Percentiles rank a stretch among this genome's conserved stretches.
Evolutionary conservation across 306 rosid genomes (phyloP).

Genomic region (Purshia tridentata): DNA sequence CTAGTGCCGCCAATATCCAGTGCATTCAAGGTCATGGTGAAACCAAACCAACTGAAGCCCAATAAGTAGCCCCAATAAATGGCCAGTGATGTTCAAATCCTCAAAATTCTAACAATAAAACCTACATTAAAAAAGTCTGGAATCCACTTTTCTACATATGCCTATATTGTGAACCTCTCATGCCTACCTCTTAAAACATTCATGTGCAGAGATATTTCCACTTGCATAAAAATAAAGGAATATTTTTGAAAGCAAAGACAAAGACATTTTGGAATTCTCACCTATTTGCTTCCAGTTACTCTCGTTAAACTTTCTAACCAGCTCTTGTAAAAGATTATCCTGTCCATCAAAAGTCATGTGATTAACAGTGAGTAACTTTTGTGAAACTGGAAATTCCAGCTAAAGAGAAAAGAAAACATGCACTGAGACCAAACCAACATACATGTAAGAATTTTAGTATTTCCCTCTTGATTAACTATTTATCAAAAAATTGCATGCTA

Average conservation of each 20-base stretch:
- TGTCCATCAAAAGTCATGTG: slow-evolving; percentile 32
- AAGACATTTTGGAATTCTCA: slow-evolving; percentile 1
- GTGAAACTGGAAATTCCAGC: not conserved
- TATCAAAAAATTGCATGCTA: not conserved
- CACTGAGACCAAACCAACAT: not conserved
- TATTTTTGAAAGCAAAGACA: not conserved
- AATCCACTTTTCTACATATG: too few relatives aligned
- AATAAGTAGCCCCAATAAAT: too few relatives aligned
- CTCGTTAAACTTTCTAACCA: slow-evolving; percentile 43
- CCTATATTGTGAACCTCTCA: not conserved
- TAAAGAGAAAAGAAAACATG: not conserved
- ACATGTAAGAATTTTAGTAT: not conserved
- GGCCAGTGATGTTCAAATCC: not conserved
- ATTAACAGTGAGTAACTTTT: slow-evolving; percentile 13
- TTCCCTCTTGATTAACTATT: not conserved
- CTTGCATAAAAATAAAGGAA: not conserved
- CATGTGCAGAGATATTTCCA: not conserved
- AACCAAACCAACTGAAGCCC: too few relatives aligned
- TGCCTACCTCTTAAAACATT: not conserved
- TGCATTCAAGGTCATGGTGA: too few relatives aligned
- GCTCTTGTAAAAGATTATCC: slow-evolving; percentile 50
- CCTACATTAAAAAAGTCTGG: not conserved
- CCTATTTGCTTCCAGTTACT: slow-evolving; percentile 60
- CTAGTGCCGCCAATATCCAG: too few relatives aligned
- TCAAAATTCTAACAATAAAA: not conserved